A percentile compares a stretch with the other conserved stretches of the same genome.
phyloP scores from a whole-genome alignment of 768 basidiomycete species.

The Myochromella boudieri region DNA sequence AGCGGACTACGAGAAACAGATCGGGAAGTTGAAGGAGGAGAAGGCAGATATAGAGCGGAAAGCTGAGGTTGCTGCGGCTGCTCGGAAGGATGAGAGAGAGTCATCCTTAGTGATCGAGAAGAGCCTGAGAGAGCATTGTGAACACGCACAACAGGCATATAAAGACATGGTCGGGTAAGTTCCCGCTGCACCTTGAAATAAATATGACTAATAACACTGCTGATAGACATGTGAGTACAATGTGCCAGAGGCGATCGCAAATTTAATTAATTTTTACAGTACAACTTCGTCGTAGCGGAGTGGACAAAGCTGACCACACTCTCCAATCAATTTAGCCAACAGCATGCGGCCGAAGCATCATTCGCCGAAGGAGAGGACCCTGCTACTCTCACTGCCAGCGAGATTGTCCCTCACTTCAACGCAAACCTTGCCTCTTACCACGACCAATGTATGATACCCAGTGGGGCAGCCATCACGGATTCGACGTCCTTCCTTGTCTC shows the following conservation, averaged over 20 bases:
- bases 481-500: conserved; percentile 38
- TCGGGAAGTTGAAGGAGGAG: conserved; percentile 32
- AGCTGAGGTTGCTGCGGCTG: conserved; percentile 38
- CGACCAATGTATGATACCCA: conserved; percentile 31
- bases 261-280: conserved; percentile 21
- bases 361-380: no score
- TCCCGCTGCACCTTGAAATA: background rate
- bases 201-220: conserved; percentile 7
- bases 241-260: background rate
- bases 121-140: conserved; percentile 52
- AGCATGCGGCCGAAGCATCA: no score
- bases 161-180: conserved; percentile 41
- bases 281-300: conserved; percentile 31
- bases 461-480: conserved; percentile 31
- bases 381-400: no score
- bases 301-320: conserved; percentile 28
- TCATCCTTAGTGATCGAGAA: conserved; percentile 50
- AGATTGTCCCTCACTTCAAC: conserved; percentile 10
- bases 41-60: conserved; percentile 34
- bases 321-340: background rate
- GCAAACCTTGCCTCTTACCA: conserved; percentile 23
- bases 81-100: conserved; percentile 49
- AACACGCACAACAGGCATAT: conserved; percentile 43
- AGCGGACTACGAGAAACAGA: conserved; percentile 28
- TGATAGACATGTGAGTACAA: conserved; percentile 30